Base-by-base conservation (phyloP, 2,329 filamentous ascomycete species). In the Exophiala sp. region DNA sequence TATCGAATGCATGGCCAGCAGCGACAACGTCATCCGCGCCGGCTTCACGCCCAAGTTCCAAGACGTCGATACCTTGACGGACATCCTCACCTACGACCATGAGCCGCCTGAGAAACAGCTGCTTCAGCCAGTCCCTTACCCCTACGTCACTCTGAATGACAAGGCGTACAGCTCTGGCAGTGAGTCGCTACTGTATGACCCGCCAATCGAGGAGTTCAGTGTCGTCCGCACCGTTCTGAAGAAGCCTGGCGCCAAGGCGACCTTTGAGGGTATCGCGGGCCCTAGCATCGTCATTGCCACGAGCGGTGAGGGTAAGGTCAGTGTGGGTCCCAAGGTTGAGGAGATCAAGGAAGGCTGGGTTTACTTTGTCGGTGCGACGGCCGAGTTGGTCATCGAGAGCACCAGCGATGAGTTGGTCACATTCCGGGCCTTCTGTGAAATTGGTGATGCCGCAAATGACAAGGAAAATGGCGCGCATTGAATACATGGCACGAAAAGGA, bases 41-140 rank as follows among this genome's bases (percentile, higher is more conserved):
- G 93, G 93, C 37, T 93, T 98, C 70, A 98, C 93, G 0, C 93
- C 93, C 48, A 98, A 98, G 68, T 98, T 95, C 78, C 96, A 97
- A 73, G 93, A 98, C 61, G 88, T 97, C 18, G 72, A 82, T 46
- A 97, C 89, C 0, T 76, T 98, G 9, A 88, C 91, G 27, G 78
- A 82, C 55, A 95, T 95, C 83, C 73, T 98, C 59, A 98, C 93
- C 0, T 98, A 98, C 74, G 87, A 83, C 61, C 96, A 94, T 63
- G 90, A 93, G 0, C 91, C 93, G 2, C 96, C 96, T 58, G 83
- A 86, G 53, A 83, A 95, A 70, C 93, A 98, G 68, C 96, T 96
- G 73, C 94, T 98, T 84, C 65, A 77, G 3, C 88, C 93, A 0
- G 77, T 75, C 13, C 86, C 93, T 62, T 97, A 95, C 65, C 85